Evolutionary conservation across 2,329 filamentous ascomycete species (phyloP), one percentile per base, ranked within the genome.

Genomic region (Orbilia brochopaga): DNA sequence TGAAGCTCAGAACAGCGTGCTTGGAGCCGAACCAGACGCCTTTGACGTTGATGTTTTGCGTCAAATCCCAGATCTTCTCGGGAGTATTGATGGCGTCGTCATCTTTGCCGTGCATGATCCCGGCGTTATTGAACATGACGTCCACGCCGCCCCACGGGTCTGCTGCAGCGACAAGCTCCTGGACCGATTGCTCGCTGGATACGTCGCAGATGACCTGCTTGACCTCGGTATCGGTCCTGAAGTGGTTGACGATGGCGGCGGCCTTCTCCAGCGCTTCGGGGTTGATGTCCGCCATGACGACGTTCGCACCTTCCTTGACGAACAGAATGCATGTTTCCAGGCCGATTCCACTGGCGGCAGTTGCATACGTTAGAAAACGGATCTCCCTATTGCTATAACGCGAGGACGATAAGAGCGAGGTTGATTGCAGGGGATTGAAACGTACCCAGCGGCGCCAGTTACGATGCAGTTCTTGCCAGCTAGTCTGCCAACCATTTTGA

Each of bases 21-120:
- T 96, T 97, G 85, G 87, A 89, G 72, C 92, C 92, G 79, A 87
- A 97, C 92, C 92, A 96, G n/a, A 97, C 92, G 48, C 92, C 92
- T 85, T 97, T 97, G 80, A 96, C 92, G 80, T 97, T 97, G 83
- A 96, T 95, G 79, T 87, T 88, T 73, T 96, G 91, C 2, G 92
- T 97, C 75, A 96, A 82, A 78, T 97, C 91, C 92, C 92, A 97
- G 82, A 97, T 92, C 77, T 86, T 87, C 82, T 96, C 91, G 56
- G 90, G 88, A 0, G 92, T 96, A 79, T 89, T 86, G 79, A 95
- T 83, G 54, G 92, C 91, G 79, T 91, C 88, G 78, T 86, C 88
- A 79, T 92, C 89, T 55, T 89, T 84, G 53, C 87, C 88, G 82
- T 96, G 92, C 92, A 97, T 97, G 80, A 97, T 97, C 62, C 92